These are phyloP conservation scores for Penstemon newberryi DNA, from an alignment of 257 asterid species.

Conservation along the genomic window DNA sequence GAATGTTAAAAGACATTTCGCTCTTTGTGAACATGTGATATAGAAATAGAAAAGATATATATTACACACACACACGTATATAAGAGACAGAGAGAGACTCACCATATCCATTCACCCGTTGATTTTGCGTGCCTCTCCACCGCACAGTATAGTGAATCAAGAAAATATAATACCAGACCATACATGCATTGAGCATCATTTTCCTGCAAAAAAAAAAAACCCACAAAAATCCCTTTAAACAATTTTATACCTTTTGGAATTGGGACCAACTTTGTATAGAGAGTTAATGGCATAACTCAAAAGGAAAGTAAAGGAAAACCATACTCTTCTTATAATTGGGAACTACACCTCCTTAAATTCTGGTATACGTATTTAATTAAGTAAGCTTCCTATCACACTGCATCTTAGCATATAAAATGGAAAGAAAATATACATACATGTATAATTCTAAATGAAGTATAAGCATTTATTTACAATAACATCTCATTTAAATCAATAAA, in stretches of 20 bases:
- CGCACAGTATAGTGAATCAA: conserved; percentile 72
- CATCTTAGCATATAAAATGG: background rate
- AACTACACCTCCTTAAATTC: too few species aligned
- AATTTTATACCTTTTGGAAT: background rate
- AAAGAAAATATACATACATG: background rate
- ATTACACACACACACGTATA: too few species aligned
- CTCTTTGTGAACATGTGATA: too few species aligned
- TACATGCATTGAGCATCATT: conserved; percentile 81
- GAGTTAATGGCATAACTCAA: background rate
- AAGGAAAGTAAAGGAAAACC: background rate
- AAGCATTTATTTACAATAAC: background rate
- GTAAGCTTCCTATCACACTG: background rate
- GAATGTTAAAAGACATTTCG: too few species aligned
- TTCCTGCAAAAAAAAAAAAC: conserved; percentile 46
- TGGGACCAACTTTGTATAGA: background rate
- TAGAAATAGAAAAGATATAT: too few species aligned
- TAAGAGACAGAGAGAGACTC: conserved; percentile 25
- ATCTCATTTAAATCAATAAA: background rate
- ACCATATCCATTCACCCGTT: conserved; percentile 96
- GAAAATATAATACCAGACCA: conserved; percentile 73
- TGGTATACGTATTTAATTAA: background rate
- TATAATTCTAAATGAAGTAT: background rate
- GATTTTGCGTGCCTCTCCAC: conserved; percentile 85
- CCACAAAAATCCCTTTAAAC: background rate
- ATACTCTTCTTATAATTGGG: background rate